Conservation (phyloP, 2,329 filamentous ascomycete genomes). For the Incumbomyces delicatus region DNA sequence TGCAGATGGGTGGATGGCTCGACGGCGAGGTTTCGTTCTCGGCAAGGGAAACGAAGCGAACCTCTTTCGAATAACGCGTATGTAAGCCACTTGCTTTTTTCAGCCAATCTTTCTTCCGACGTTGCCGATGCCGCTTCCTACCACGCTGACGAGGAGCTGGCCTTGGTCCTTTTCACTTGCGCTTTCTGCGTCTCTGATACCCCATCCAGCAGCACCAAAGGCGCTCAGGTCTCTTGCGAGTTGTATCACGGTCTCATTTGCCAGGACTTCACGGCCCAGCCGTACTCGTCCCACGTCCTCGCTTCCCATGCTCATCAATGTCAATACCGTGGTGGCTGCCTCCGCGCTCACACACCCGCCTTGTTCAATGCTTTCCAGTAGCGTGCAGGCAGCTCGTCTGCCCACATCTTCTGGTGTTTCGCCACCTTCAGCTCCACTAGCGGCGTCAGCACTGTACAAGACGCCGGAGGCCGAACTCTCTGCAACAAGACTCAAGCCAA, state of each 20-base stretch:
- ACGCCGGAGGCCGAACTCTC: slow-evolving; percentile 74
- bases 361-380: slow-evolving; percentile 70
- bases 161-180: slow-evolving; percentile 45
- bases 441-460: slow-evolving; percentile 78
- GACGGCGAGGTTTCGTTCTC: no score
- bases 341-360: slow-evolving; percentile 72
- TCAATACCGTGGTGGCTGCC: slow-evolving; percentile 65
- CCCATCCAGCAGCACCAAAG: slow-evolving; percentile 90
- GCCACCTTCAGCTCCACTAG: slow-evolving; percentile 64
- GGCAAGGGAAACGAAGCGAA: no score
- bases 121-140: slow-evolving; percentile 88
- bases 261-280: slow-evolving; percentile 71
- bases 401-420: slow-evolving; percentile 84
- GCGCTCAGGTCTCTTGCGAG: slow-evolving; percentile 73
- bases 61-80: no score
- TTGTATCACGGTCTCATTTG: slow-evolving; percentile 67
- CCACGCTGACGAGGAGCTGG: slow-evolving; percentile 80
- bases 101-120: slow-evolving; percentile 80
- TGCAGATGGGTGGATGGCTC: no score
- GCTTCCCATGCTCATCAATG: slow-evolving; percentile 94
- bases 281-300: slow-evolving; percentile 87
- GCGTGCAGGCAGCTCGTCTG: slow-evolving; percentile 74
- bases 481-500: slow-evolving; percentile 81
- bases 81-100: no score
- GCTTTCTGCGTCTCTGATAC: slow-evolving; percentile 63